Conservation (phyloP, 2,329 filamentous ascomycete species). For the Cladosporium sp. region DNA sequence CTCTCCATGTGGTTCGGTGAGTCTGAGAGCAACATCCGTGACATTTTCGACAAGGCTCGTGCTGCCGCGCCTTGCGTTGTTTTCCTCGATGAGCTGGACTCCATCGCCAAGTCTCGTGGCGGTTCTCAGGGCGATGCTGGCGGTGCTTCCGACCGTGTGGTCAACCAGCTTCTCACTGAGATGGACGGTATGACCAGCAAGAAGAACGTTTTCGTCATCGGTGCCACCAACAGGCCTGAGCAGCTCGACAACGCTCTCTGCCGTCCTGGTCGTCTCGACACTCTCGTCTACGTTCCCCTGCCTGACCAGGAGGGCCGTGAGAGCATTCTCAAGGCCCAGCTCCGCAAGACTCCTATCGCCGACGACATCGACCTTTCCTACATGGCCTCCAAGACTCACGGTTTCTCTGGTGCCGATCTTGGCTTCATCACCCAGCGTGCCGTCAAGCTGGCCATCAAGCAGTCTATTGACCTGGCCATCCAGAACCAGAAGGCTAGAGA, state of each 20-base stretch:
- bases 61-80: constrained; percentile 97
- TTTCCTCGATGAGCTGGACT: constrained; percentile 98
- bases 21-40: constrained; percentile 98
- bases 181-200: constrained; percentile 99
- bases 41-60: constrained; percentile 99
- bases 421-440: constrained; percentile 98
- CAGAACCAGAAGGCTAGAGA: constrained; percentile 86
- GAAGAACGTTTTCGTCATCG: constrained; percentile 99
- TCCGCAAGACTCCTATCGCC: constrained; percentile 95
- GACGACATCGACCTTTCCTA: constrained; percentile 81
- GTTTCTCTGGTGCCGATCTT: constrained; percentile 99
- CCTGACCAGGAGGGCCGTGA: constrained; percentile 88
- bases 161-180: constrained; percentile 98
- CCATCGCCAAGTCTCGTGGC: constrained; percentile 98
- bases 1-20: constrained; percentile 99
- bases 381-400: constrained; percentile 96
- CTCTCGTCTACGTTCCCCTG: constrained; percentile 95
- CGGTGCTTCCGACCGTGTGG: constrained; percentile 97
- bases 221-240: constrained; percentile 97
- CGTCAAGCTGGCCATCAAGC: constrained; percentile 99
- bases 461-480: constrained; percentile 85
- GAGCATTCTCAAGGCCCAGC: constrained; percentile 88
- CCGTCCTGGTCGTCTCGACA: constrained; percentile 97
- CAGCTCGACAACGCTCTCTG: constrained; percentile 97
- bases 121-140: constrained; percentile 94